Evolutionary conservation across 257 asterid genomes (phyloP), one percentile per base, ranked within the genome.

Genomic region (Jacaranda mimosifolia): DNA sequence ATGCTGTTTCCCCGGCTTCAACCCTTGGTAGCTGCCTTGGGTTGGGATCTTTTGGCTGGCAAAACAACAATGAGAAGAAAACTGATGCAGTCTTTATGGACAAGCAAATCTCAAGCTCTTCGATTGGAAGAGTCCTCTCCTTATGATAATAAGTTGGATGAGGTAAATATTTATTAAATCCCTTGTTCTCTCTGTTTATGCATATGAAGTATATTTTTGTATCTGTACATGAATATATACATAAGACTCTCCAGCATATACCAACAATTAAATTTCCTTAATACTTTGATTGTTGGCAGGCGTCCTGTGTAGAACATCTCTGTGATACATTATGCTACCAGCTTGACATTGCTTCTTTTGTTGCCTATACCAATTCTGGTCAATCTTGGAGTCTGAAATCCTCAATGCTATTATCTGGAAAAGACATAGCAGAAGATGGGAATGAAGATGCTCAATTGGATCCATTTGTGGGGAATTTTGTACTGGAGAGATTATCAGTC

Each of bases 1-100:
- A 85, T 84, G 79, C 74, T 91, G 85, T 93, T 90, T 77, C 98
- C 99, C 67, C 91, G 94, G 63, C 97, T 95, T 83, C 99, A 91
- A 82, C 99, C 99, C 77, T 88, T 95, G 81, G 93, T 91, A 71
- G 96, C 99, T 68, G 97, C 88, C 75, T 87, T 95, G 89, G 98
- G 99, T 70, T 95, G 99, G 99, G 99, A 95, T 86, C 89, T 95
- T 74, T 87, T 95, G 81, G 92, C 97, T 78, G 96, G 98, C 21
- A 95, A 89, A 85, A 91, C 98, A 13, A 82, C 82, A 74, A 68
- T 87, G 80, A 93, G 98, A 79, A 90, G 97, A 84, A 89, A 86
- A 80, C 79, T 95, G 73, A 89, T 95, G 98, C 96, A 93, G 84
- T 85, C 90, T 72, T 76, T 95, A 65, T 95, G 99, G 99, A 92